phyloP scores from a whole-genome alignment of 2,329 filamentous ascomycete species.

The Colletotrichum camelliae region DNA sequence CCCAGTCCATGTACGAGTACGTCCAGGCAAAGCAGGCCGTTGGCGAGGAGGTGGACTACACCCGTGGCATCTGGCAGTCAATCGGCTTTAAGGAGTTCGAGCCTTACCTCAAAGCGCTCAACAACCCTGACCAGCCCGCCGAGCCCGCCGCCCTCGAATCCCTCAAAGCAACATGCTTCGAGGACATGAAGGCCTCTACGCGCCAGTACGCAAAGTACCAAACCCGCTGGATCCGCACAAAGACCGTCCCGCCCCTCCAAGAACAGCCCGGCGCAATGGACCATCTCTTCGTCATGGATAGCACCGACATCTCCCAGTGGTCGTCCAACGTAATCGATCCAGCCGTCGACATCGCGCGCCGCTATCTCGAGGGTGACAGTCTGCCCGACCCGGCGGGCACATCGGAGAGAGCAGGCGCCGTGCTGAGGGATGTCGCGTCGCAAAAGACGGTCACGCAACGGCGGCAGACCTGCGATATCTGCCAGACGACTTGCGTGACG shows the following conservation, averaged over 20 bases:
- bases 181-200: constrained; percentile 82
- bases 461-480: constrained; percentile 74
- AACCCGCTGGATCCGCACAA: constrained; percentile 84
- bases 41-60: constrained; percentile 69
- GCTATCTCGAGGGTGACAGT: constrained; percentile 64
- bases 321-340: constrained; percentile 66
- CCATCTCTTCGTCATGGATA: constrained; percentile 81
- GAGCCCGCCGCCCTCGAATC: constrained; percentile 50
- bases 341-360: constrained; percentile 64
- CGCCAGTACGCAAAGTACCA: constrained; percentile 88
- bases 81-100: constrained; percentile 96
- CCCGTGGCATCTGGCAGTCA: constrained; percentile 91
- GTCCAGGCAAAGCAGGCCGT: constrained; percentile 36
- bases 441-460: constrained; percentile 58
- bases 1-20: constrained; percentile 49
- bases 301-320: constrained; percentile 72
- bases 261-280: constrained; percentile 56
- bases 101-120: constrained; percentile 64
- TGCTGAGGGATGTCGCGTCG: constrained; percentile 57
- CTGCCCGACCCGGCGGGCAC: constrained; percentile 58
- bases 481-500: constrained; percentile 66
- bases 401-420: constrained; percentile 53
- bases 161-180: constrained; percentile 66
- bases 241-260: constrained; percentile 73
- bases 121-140: constrained; percentile 24